Evolutionary conservation across 164 flowering plant species (phyloP).

Genomic region (Vitis cinerea): DNA sequence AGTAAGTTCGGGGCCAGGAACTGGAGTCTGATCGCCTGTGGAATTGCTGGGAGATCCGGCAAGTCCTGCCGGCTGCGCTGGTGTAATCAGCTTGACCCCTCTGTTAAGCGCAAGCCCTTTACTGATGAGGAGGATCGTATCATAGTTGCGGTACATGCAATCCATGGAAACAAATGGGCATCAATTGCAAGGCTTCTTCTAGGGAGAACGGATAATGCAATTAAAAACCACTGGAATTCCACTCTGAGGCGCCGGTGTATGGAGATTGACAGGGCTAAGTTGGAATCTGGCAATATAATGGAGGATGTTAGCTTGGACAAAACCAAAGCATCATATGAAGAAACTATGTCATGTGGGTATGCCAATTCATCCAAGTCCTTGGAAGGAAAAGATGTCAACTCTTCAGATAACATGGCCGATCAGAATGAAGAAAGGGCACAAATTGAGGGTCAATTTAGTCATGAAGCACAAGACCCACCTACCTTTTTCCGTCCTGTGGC

Average conservation of each 20-base stretch:
- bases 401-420: too few relatives aligned
- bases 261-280: constrained; percentile 32
- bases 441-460: too few relatives aligned
- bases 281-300: constrained; percentile 23
- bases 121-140: constrained; percentile 71
- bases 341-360: too few relatives aligned
- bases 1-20: constrained; percentile 70
- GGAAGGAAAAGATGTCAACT: too few relatives aligned
- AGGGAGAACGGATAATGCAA: constrained; percentile 88
- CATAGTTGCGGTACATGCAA: constrained; percentile 68
- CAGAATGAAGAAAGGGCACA: too few relatives aligned
- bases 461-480: too few relatives aligned
- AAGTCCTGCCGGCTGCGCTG: constrained; percentile 89
- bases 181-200: constrained; percentile 72
- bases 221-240: constrained; percentile 85
- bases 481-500: too few relatives aligned
- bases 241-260: constrained; percentile 63
- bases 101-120: constrained; percentile 64
- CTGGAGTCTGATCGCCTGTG: constrained; percentile 81
- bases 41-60: constrained; percentile 83
- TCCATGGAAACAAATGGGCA: constrained; percentile 96
- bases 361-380: too few relatives aligned
- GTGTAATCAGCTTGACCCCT: constrained; percentile 90
- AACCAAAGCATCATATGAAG: too few relatives aligned
- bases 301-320: too few relatives aligned